These are phyloP conservation scores for Colletotrichum endophyticum DNA, from an alignment of 2,329 filamentous ascomycete genomes.

Conservation along the genomic window DNA sequence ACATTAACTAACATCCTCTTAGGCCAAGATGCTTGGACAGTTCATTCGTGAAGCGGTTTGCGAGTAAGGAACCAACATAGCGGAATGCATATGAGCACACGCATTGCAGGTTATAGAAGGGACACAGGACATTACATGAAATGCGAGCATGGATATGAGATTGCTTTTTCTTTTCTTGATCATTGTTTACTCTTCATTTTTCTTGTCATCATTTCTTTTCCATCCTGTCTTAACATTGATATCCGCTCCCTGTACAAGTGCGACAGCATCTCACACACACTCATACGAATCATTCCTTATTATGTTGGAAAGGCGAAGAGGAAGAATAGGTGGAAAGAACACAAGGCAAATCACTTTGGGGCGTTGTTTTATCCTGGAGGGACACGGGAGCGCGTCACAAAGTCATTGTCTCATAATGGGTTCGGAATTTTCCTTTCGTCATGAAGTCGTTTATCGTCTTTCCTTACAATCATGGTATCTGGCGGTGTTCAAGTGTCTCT, in stretches of 20 bases:
- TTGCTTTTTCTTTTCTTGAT: not conserved
- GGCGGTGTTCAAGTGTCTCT: constrained; percentile 12
- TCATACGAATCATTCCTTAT: constrained; percentile 18
- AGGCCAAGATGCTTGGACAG: constrained; percentile 40
- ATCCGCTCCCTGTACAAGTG: constrained; percentile 20
- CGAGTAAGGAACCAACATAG: constrained; percentile 15
- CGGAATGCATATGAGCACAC: constrained; percentile 1
- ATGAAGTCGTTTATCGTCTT: not conserved
- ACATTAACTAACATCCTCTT: constrained; percentile 19
- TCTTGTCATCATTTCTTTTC: constrained; percentile 5
- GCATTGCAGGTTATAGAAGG: constrained; percentile 20
- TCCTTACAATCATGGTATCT: constrained; percentile 16
- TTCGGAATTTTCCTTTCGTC: not conserved
- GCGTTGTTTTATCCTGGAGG: not conserved
- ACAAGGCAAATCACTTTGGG: not conserved
- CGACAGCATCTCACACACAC: not conserved
- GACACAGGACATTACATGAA: constrained; percentile 18
- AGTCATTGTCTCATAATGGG: constrained; percentile 14
- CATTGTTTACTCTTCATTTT: not conserved
- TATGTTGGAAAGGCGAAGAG: not conserved
- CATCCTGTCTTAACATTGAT: constrained; percentile 19
- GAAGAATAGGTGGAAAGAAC: not conserved
- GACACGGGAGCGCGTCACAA: not conserved
- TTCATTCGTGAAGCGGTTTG: constrained; percentile 40
- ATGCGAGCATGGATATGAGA: constrained; percentile 16